These are phyloP conservation scores for Didymella pinodella DNA, from an alignment of 2,329 filamentous ascomycete species.

Conservation along the genomic window DNA sequence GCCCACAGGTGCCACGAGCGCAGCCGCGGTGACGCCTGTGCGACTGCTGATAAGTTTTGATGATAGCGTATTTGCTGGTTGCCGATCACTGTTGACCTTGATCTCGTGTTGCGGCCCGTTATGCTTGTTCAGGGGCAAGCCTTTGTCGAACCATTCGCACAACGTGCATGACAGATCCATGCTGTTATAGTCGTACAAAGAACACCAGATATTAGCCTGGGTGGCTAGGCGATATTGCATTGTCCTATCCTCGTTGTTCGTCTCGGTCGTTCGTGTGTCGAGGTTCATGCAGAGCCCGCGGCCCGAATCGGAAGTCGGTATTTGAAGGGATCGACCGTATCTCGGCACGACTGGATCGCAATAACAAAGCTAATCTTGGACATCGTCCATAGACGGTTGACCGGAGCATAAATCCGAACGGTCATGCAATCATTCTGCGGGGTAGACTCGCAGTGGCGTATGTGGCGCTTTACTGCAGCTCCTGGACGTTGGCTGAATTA, in stretches of 20 bases:
- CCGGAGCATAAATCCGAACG: background rate
- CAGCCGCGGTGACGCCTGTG: background rate
- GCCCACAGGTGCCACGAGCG: slow-evolving; percentile 6
- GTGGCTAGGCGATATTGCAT: background rate
- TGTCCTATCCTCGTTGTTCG: background rate
- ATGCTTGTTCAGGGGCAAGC: background rate
- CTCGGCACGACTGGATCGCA: background rate
- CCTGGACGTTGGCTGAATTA: background rate
- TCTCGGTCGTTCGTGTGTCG: background rate
- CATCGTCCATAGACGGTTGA: background rate
- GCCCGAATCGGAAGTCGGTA: slow-evolving; percentile 9
- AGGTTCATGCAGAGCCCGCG: slow-evolving; percentile 7
- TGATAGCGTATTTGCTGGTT: no score
- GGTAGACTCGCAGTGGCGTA: background rate
- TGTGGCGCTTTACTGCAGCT: background rate
- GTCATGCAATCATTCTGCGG: background rate
- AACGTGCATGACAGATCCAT: background rate
- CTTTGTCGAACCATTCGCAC: background rate
- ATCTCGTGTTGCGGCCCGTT: background rate
- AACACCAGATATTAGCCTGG: background rate
- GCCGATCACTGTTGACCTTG: background rate
- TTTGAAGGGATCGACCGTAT: slow-evolving; percentile 7
- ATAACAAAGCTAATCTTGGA: background rate
- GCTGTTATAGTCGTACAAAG: background rate
- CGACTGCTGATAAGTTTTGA: background rate